These are phyloP conservation scores for Candida qinlingensis DNA, from an alignment of 805 yeast species.

Conservation along the genomic window DNA sequence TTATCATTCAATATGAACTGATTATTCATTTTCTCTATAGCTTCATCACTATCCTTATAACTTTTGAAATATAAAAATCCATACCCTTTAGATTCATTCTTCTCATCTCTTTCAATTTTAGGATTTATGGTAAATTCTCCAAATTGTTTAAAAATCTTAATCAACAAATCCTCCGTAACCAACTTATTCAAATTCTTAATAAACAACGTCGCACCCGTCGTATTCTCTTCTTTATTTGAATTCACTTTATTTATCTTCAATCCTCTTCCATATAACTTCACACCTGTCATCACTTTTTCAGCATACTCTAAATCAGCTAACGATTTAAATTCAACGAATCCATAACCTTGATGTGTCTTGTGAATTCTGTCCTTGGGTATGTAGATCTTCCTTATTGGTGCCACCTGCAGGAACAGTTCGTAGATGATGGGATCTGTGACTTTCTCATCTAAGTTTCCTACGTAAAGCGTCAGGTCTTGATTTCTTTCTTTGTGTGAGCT, in stretches of 20 bases:
- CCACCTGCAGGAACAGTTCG: constrained; percentile 81
- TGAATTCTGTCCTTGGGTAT: constrained; percentile 77
- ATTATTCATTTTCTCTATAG: constrained; percentile 63
- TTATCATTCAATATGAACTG: constrained; percentile 63
- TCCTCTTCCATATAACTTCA: constrained; percentile 54
- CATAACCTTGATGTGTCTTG: constrained; percentile 77
- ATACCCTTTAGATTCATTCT: constrained; percentile 50
- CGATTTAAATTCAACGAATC: constrained; percentile 69
- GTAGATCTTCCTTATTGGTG: constrained; percentile 65
- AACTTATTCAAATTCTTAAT: constrained; percentile 63
- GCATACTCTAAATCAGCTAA: constrained; percentile 68
- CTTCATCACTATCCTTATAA: constrained; percentile 67
- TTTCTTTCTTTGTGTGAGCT: constrained; percentile 37
- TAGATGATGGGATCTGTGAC: constrained; percentile 68
- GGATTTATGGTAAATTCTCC: constrained; percentile 56
- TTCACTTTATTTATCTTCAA: constrained; percentile 54
- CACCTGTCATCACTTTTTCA: constrained; percentile 51
- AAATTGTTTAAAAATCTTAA: constrained; percentile 51
- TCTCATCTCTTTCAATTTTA: constrained; percentile 40
- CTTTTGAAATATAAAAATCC: constrained; percentile 63
- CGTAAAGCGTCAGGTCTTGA: constrained; percentile 61
- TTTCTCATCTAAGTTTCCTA: constrained; percentile 76
- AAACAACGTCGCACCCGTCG: constrained; percentile 57
- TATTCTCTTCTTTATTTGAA: constrained; percentile 10
- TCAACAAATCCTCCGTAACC: constrained; percentile 54